Base-by-base conservation (phyloP, 495 filamentous ascomycete genomes). In the Margaritispora aquatica region DNA sequence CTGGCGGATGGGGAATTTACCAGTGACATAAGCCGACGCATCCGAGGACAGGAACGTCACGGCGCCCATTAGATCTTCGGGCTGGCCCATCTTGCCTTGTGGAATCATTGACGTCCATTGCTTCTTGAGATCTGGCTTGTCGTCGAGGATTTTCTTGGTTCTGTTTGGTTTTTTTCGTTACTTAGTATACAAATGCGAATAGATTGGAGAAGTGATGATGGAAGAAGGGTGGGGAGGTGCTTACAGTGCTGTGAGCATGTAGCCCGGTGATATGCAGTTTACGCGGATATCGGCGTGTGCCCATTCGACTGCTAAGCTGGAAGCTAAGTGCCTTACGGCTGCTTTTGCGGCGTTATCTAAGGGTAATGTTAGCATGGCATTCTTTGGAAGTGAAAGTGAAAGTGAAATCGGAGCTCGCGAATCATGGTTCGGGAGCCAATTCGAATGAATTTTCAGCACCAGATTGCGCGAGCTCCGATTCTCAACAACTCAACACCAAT, bases 91-190 rank as follows among this genome's bases (percentile, higher is more conserved):
- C 70, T 88, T 89, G 19, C 91, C 93, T 68, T 86, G 83, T 0
- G 93, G 93, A 57, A 96, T 97, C 27, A 95, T 79, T 9, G 89
- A 91, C 0, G 84, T 95, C 93, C 93, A 97, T 66, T 93, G 81
- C 57, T 84, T 77, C 69, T 88, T 85, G 15, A 97, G 80, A 23
- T 95, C 89, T 41, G 90, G 92, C 62, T 95, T 96, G 51, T 96
- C 89, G 56, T 96, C 87, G 29, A 97, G 80, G 63, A 97, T 96
- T 74, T 95, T 96, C 74, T 92, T 84, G 20, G 93, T 97, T 36
- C 91, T 95, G 17, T 44, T 8, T n/a, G 11, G 19, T 61, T 63
- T 52, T 51, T 26, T n/a, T n/a, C n/a, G n/a, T n/a, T n/a, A n/a
- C n/a, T n/a, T n/a, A n/a, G n/a, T n/a, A n/a, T n/a, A n/a, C n/a